These are phyloP conservation scores for Pseudogymnoascus sp. DNA, from an alignment of 2,329 filamentous ascomycete species.

Conservation along the genomic window DNA sequence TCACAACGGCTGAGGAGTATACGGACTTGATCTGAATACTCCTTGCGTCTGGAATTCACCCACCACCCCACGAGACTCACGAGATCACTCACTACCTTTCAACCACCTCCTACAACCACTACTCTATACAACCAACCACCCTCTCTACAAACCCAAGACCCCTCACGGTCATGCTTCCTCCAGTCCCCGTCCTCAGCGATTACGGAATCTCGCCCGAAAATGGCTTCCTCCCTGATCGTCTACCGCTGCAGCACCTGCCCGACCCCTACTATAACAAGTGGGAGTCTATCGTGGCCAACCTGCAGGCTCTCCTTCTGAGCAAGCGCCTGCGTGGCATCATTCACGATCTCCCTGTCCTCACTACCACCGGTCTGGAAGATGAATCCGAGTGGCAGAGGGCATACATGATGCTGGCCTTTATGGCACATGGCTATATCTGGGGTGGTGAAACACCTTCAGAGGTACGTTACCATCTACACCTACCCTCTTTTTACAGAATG, in stretches of 20 bases:
- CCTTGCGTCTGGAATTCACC: slow-evolving; percentile 50
- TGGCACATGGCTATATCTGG: slow-evolving; percentile 95
- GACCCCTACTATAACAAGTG: slow-evolving; percentile 92
- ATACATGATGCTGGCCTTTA: slow-evolving; percentile 82
- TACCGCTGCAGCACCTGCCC: slow-evolving; percentile 71
- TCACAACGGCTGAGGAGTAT: slow-evolving; percentile 55
- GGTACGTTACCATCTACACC: slow-evolving; percentile 30
- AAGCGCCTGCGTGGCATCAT: slow-evolving; percentile 73
- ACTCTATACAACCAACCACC: background rate
- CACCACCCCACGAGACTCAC: background rate
- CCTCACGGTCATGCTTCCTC: slow-evolving; percentile 38
- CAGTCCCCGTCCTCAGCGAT: slow-evolving; percentile 57
- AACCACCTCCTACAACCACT: background rate
- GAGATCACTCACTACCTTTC: background rate
- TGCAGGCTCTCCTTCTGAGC: slow-evolving; percentile 79
- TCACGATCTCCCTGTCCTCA: slow-evolving; percentile 73
- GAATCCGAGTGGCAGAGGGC: slow-evolving; percentile 90
- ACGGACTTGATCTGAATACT: slow-evolving; percentile 50
- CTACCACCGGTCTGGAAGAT: slow-evolving; percentile 69
- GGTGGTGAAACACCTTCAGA: slow-evolving; percentile 77
- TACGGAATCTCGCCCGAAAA: slow-evolving; percentile 71
- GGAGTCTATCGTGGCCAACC: slow-evolving; percentile 77
- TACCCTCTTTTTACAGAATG: background rate
- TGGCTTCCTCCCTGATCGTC: slow-evolving; percentile 78
- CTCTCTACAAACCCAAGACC: background rate